phyloP scores from a whole-genome alignment of 164 flowering plant genomes.

The Vitis amurensis region DNA sequence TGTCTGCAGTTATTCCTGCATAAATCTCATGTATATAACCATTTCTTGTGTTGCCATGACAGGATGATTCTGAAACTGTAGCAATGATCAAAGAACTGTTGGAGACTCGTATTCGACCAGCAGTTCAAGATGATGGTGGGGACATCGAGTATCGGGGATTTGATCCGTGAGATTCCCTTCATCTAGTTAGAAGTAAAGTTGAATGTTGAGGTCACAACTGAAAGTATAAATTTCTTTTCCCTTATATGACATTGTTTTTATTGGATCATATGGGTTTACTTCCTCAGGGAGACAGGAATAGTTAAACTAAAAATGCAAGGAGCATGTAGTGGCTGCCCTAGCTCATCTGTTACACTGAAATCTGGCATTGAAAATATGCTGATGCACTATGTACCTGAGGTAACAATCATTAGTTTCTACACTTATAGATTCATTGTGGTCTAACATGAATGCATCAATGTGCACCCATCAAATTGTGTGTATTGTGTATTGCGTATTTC shows the following conservation, averaged over 20 bases:
- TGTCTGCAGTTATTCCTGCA: neutral
- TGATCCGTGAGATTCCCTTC: conserved; percentile 54
- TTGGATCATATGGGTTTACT: neutral
- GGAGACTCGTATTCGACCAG: conserved; percentile 93
- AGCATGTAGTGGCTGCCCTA: conserved; percentile 97
- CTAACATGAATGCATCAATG: no score
- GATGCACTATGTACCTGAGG: conserved; percentile 98
- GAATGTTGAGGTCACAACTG: neutral
- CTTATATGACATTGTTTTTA: neutral
- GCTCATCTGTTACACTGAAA: conserved; percentile 96
- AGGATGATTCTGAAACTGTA: conserved; percentile 97
- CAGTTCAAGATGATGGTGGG: conserved; percentile 99
- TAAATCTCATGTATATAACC: neutral
- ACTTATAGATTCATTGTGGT: no score
- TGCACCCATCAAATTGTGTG: no score
- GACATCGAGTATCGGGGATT: conserved; percentile 87
- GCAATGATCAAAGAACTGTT: conserved; percentile 97
- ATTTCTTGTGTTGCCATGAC: conserved; percentile 15
- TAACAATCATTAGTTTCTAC: conserved; percentile 19
- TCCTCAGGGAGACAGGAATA: conserved; percentile 77
- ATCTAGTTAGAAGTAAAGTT: neutral
- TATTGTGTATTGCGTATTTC: no score
- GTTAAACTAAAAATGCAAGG: conserved; percentile 95
- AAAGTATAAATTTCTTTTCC: neutral
- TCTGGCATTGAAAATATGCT: conserved; percentile 98